phyloP scores from a whole-genome alignment of 106 monocot species.

The Dendrobium chrysotoxum region DNA sequence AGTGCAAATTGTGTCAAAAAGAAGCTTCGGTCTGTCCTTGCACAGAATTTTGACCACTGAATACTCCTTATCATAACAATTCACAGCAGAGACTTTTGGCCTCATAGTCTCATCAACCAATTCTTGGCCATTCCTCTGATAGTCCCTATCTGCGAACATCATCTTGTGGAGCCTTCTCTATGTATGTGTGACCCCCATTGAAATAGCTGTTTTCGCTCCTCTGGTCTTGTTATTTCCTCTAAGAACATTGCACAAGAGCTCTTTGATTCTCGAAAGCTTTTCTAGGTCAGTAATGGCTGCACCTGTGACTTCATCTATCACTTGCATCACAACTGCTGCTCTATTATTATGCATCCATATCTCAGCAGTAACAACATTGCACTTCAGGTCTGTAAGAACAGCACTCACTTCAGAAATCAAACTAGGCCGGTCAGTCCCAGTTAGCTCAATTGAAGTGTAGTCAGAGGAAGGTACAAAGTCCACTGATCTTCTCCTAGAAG shows the following conservation, averaged over 20 bases:
- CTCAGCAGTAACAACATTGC: constrained; percentile 85
- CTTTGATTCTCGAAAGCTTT: constrained; percentile 61
- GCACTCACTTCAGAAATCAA: constrained; percentile 89
- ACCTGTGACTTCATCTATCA: constrained; percentile 57
- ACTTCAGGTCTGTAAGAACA: constrained; percentile 65
- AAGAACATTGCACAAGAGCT: constrained; percentile 69
- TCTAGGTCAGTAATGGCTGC: constrained; percentile 53
- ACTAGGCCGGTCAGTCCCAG: constrained; percentile 85
- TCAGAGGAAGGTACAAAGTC: constrained; percentile 45
- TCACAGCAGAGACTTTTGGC: constrained; percentile 60
- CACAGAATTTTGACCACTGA: constrained; percentile 81
- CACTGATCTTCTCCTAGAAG: constrained; percentile 53
- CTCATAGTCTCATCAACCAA: constrained; percentile 23
- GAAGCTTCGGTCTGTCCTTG: constrained; percentile 85
- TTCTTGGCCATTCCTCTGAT: constrained; percentile 42
- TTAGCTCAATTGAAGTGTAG: constrained; percentile 82
- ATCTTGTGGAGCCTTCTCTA: constrained; percentile 94
- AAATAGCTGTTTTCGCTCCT: constrained; percentile 58
- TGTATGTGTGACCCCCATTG: constrained; percentile 48
- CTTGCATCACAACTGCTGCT: constrained; percentile 81
- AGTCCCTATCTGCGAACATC: constrained; percentile 97
- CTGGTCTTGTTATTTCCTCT: constrained; percentile 56
- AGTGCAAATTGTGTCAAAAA: constrained; percentile 91
- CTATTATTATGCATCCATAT: constrained; percentile 86
- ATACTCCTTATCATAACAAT: constrained; percentile 80